Percentiles rank a stretch among this genome's conserved stretches.
phyloP scores from a whole-genome alignment of 2,329 filamentous ascomycete species.

The Colletotrichum cordylinicola region DNA sequence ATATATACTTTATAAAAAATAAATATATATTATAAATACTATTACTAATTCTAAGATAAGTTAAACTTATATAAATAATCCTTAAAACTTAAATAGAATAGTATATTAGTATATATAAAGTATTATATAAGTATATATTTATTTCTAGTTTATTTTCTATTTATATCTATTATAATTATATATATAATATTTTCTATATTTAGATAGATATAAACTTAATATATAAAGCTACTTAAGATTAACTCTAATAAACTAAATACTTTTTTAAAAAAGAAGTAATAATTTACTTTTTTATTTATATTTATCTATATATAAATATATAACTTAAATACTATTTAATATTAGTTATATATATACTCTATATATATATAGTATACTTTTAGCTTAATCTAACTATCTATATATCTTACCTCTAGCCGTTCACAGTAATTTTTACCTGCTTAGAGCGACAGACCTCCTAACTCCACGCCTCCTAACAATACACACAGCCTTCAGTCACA shows the following conservation, averaged over 20 bases:
- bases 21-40: background rate
- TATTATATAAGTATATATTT: background rate
- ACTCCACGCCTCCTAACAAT: too few relatives aligned
- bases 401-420: too few relatives aligned
- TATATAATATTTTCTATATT: background rate
- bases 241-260: background rate
- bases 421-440: too few relatives aligned
- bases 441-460: too few relatives aligned
- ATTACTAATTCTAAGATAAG: background rate
- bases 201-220: background rate
- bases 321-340: background rate
- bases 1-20: background rate
- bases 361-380: background rate
- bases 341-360: background rate
- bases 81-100: background rate
- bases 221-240: too few relatives aligned
- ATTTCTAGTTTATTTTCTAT: background rate
- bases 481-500: too few relatives aligned
- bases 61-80: background rate
- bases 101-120: background rate
- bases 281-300: background rate
- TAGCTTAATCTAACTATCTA: background rate
- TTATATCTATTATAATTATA: background rate
- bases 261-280: background rate
- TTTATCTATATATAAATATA: background rate